Evolutionary conservation across 495 filamentous ascomycete species (phyloP).

Genomic region (Pseudevernia furfuracea): DNA sequence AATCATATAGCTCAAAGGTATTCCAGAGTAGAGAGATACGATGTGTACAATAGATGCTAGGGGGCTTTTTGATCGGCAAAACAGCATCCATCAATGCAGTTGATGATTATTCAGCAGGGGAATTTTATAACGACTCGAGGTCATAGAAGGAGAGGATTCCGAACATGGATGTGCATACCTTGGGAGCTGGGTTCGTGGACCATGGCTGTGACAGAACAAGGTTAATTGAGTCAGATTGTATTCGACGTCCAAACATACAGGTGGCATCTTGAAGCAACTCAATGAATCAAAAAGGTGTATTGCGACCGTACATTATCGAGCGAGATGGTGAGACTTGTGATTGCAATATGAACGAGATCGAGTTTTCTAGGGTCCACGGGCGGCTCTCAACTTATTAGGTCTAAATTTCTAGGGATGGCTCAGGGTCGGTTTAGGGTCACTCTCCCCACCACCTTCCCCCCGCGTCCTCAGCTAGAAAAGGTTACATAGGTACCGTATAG

Average conservation of each 20-base stretch:
- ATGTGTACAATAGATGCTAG: background rate
- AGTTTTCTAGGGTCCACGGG: background rate
- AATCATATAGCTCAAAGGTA: background rate
- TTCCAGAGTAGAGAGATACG: background rate
- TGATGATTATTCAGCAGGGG: no score
- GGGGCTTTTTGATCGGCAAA: background rate
- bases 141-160: background rate
- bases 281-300: background rate
- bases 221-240: background rate
- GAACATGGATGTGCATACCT: conserved; percentile 29
- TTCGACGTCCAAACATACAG: conserved; percentile 6
- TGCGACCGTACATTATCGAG: background rate
- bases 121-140: background rate
- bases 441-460: no score
- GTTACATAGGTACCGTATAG: no score
- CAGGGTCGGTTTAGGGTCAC: no score
- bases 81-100: background rate
- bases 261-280: conserved; percentile 16
- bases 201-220: conserved; percentile 18
- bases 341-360: no score
- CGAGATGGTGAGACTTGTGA: background rate
- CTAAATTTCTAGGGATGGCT: no score
- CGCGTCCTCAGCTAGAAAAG: no score
- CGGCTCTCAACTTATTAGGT: background rate
- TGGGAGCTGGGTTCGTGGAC: conserved; percentile 44